Evolutionary conservation across 768 basidiomycete genomes (phyloP), one percentile per base, ranked within the genome.

Genomic region (Russula olivacea): DNA sequence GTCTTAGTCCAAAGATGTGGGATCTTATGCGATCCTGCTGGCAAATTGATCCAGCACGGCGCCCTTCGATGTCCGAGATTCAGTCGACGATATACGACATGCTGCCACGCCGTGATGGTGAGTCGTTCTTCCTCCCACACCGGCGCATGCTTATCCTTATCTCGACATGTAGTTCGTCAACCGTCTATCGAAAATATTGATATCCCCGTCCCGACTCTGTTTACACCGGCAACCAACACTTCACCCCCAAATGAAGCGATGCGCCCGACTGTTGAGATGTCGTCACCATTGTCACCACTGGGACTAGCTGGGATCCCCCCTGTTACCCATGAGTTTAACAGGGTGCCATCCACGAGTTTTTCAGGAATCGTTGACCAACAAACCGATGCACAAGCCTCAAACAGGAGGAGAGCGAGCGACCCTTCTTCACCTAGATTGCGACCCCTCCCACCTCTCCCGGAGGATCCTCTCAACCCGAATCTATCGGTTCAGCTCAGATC

Each of bases 1-100:
- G 49, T 10, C 54, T 60, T n/a, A 59, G n/a, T 28, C 25, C 47
- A 17, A 55, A 32, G 19, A 64, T 64, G 63, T 64, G 63, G 63
- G 63, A 60, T 4, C 32, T 64, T 14, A 60, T 64, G 59, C 38
- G 55, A 50, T 60, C 48, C 10, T 64, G 63, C 48, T 64, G 63
- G 63, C 21, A 55, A 30, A 17, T 32, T 7, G 14, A 45, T 1
- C 49, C 63, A 14, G 25, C 32, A 4, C 34, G 30, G 28, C 63
- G 63, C 2, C 63, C 58, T 51, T 43, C 48, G n/a, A 60, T 64
- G 59, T n/a, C 30, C 38, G 15, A 9, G 8, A 23, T 64, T 23
- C 54, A 30, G 23, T 32, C 11, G 5, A 23, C 38, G 7, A 60
- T 64, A 50, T 15, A 25, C 30, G 10, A 23, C 9, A 43, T 55